Evolutionary conservation across 495 filamentous ascomycete species (phyloP).

Genomic region (Podospora fimiseda): DNA sequence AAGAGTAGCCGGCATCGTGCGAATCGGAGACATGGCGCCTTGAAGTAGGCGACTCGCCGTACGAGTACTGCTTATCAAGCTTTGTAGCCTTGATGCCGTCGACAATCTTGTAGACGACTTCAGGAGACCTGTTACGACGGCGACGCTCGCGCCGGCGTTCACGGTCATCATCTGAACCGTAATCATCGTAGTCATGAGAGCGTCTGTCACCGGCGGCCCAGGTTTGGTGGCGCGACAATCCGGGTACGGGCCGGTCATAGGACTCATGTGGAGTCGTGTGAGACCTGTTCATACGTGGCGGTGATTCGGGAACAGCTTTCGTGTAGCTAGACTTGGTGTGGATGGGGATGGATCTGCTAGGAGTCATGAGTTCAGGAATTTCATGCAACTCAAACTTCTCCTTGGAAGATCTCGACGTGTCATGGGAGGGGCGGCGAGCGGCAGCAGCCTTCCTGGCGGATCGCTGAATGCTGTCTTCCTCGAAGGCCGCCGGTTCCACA

Average conservation of each 20-base stretch:
- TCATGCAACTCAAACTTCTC: slow-evolving; percentile 31
- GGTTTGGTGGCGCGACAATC: slow-evolving; percentile 17
- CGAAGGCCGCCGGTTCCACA: slow-evolving; percentile 25
- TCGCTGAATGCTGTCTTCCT: slow-evolving; percentile 20
- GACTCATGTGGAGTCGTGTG: slow-evolving; percentile 21
- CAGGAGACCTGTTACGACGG: slow-evolving; percentile 14
- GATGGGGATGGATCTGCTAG: slow-evolving; percentile 22
- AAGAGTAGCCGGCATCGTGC: slow-evolving; percentile 2
- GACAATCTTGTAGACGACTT: slow-evolving; percentile 18
- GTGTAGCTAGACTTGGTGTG: slow-evolving; percentile 27
- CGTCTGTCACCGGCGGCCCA: slow-evolving; percentile 16
- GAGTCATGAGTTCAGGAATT: slow-evolving; percentile 15
- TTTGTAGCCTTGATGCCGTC: slow-evolving; percentile 21
- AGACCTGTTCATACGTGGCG: slow-evolving; percentile 25
- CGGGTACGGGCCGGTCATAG: slow-evolving; percentile 5
- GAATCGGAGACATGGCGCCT: slow-evolving; percentile 13
- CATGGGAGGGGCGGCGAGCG: slow-evolving; percentile 35
- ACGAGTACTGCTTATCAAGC: slow-evolving; percentile 16
- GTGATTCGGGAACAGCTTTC: slow-evolving; percentile 10
- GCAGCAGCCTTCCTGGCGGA: slow-evolving; percentile 24
- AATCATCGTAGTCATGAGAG: slow-evolving; percentile 8
- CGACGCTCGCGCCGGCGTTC: slow-evolving; percentile 17
- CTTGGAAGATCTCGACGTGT: slow-evolving; percentile 21
- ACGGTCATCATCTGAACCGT: slow-evolving; percentile 28
- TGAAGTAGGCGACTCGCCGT: slow-evolving; percentile 19